Conservation (phyloP, 225 moss, liverwort and hornwort genomes). For the Climacium dendroides region DNA sequence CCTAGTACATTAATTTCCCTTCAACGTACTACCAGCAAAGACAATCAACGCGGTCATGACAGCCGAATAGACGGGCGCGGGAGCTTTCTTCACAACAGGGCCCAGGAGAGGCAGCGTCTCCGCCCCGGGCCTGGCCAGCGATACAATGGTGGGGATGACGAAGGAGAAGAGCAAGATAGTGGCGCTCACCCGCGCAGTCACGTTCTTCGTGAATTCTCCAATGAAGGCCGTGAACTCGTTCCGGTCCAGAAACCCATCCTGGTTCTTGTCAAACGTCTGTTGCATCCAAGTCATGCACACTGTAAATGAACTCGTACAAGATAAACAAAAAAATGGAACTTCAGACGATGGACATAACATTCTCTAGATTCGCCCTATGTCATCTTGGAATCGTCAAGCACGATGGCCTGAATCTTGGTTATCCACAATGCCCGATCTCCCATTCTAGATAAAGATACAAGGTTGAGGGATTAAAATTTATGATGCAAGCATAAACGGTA, state of each 20-base stretch:
- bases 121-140: constrained; percentile 56
- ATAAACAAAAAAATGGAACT: not conserved
- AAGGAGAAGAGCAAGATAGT: constrained; percentile 54
- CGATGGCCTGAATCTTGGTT: not conserved
- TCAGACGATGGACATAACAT: not conserved
- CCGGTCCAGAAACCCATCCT: constrained; percentile 62
- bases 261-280: constrained; percentile 67
- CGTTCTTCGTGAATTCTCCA: constrained; percentile 44
- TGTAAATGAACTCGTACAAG: not conserved
- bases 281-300: not conserved
- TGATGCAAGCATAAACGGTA: not conserved
- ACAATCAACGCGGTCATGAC: constrained; percentile 54
- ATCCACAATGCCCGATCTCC: not conserved
- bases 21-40: constrained; percentile 23
- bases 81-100: constrained; percentile 50
- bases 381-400: not conserved
- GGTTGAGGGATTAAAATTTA: not conserved
- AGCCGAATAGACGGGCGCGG: constrained; percentile 63
- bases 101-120: constrained; percentile 68
- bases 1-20: not conserved
- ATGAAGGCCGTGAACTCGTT: constrained; percentile 65
- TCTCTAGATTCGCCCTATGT: not conserved
- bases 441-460: not conserved
- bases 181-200: constrained; percentile 16
- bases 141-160: constrained; percentile 58